Evolutionary conservation across 345 rosid genomes (phyloP).

Genomic region (Rhodamnia rubescens): DNA sequence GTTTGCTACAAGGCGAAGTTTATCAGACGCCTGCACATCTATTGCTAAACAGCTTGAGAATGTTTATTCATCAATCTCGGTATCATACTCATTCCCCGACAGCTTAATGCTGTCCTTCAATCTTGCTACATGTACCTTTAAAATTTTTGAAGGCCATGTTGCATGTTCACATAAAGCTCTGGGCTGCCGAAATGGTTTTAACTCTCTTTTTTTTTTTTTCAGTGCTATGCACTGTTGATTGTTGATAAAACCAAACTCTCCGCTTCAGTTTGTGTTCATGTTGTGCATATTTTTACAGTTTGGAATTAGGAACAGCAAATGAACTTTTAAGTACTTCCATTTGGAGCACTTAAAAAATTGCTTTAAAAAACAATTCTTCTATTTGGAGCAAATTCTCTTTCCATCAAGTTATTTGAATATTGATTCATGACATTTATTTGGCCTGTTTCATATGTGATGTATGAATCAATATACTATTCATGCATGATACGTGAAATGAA

Average conservation of each 20-base stretch:
- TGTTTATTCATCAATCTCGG: constrained; percentile 67
- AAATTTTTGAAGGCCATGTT: background rate
- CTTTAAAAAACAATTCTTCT: background rate
- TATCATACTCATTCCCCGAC: constrained; percentile 4
- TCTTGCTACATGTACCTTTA: background rate
- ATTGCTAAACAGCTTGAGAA: constrained; percentile 69
- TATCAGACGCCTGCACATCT: constrained; percentile 71
- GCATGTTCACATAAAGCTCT: background rate
- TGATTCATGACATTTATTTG: background rate
- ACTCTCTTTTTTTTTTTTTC: background rate
- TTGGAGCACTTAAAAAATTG: background rate
- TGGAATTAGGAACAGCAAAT: background rate
- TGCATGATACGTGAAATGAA: background rate
- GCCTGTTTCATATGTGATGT: background rate
- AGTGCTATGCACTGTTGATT: background rate
- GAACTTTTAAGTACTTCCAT: background rate
- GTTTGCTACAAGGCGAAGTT: constrained; percentile 87
- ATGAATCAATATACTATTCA: background rate
- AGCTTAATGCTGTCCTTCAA: background rate
- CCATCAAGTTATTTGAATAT: background rate
- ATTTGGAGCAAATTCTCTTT: background rate
- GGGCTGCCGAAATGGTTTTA: background rate
- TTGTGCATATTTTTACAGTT: background rate
- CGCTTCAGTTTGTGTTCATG: background rate
- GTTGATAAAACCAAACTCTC: background rate